phyloP scores from a whole-genome alignment of 2,329 filamentous ascomycete species.

The Pestalotiopsis sp. region DNA sequence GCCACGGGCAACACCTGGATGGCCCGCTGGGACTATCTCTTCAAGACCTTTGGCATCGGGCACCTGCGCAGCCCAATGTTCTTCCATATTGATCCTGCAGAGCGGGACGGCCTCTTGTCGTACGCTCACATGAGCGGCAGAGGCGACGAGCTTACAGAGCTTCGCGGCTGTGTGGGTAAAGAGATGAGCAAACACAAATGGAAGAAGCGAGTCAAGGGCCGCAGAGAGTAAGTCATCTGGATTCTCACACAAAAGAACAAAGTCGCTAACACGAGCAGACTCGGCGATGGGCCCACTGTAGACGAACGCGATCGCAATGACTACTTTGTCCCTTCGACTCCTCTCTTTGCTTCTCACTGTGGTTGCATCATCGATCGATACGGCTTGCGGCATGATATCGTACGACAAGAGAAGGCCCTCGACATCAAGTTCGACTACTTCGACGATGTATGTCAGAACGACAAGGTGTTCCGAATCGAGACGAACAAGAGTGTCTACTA shows the following conservation, averaged over 20 bases:
- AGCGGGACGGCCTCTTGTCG: constrained; percentile 73
- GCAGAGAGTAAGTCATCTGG: constrained; percentile 42
- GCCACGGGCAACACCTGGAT: constrained; percentile 67
- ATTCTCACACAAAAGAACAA: neutral
- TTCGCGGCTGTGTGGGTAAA: constrained; percentile 75
- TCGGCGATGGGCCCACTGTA: constrained; percentile 52
- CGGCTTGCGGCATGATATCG: constrained; percentile 53
- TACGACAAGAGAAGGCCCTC: constrained; percentile 62
- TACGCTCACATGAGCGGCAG: constrained; percentile 65
- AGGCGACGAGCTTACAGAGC: constrained; percentile 69
- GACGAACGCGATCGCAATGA: constrained; percentile 71
- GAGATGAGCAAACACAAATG: constrained; percentile 80
- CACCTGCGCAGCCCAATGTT: constrained; percentile 81
- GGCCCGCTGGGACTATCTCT: constrained; percentile 70
- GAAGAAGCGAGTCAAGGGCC: constrained; percentile 56
- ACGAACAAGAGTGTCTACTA: constrained; percentile 58
- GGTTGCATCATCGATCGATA: constrained; percentile 60
- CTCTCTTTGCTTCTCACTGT: constrained; percentile 66
- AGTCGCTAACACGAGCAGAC: constrained; percentile 31
- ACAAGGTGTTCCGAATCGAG: constrained; percentile 66
- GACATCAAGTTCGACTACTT: constrained; percentile 63
- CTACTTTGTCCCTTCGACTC: constrained; percentile 67
- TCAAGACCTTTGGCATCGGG: constrained; percentile 68
- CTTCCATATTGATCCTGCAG: constrained; percentile 77
- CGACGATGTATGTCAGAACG: constrained; percentile 44